These are phyloP conservation scores for Paecilomyces fulvus DNA, from an alignment of 2,329 filamentous ascomycete species.

Conservation along the genomic window DNA sequence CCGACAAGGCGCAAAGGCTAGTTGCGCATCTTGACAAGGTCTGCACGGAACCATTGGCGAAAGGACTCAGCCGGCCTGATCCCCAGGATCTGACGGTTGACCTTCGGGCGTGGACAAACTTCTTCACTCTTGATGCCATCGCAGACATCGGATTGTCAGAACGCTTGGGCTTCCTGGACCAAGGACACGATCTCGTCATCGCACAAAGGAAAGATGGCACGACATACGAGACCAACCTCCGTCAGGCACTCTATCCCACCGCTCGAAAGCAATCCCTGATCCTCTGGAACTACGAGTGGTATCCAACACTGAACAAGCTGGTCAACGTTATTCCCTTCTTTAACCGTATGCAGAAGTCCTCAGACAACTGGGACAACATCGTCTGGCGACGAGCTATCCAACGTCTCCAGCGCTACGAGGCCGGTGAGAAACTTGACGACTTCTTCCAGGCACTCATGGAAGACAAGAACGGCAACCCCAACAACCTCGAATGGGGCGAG, in stretches of 20 bases:
- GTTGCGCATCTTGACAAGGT: conserved; percentile 37
- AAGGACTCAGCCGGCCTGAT: conserved; percentile 13
- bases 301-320: conserved; percentile 39
- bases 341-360: conserved; percentile 9
- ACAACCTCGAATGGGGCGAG: conserved; percentile 44
- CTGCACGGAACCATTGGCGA: conserved; percentile 30
- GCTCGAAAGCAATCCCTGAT: conserved; percentile 44
- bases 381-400: conserved; percentile 36
- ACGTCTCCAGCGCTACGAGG: conserved; percentile 38
- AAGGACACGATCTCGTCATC: conserved; percentile 38
- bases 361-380: conserved; percentile 36
- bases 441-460: conserved; percentile 48
- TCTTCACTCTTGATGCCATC: conserved; percentile 50
- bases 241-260: conserved; percentile 45
- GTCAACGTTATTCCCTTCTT: conserved; percentile 36
- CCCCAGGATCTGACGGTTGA: conserved; percentile 41
- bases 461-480: conserved; percentile 30
- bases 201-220: conserved; percentile 40
- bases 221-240: conserved; percentile 39
- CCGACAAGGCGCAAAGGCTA: conserved; percentile 42
- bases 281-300: conserved; percentile 46
- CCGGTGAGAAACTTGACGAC: conserved; percentile 47
- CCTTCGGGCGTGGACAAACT: conserved; percentile 46
- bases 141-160: conserved; percentile 48
- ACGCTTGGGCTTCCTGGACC: conserved; percentile 44